Evolutionary conservation across 2,329 filamentous ascomycete species (phyloP), one percentile per base, ranked within the genome.

Genomic region (Venturia carpophila): DNA sequence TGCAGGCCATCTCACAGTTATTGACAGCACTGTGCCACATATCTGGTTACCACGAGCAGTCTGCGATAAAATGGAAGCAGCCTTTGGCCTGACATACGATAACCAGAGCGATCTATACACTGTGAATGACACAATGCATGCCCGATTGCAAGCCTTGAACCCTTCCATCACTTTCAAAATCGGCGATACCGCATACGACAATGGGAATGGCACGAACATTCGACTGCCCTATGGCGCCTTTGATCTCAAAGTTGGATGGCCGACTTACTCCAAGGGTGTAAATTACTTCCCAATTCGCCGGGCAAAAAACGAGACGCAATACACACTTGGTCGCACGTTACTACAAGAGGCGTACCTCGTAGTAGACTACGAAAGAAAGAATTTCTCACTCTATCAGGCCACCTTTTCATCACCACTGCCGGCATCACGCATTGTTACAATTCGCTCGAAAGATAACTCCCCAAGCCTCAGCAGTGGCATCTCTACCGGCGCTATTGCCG

Each of bases 291-390:
- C 76, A 0, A 69, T 78, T 9, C 71, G 72, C 55, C 69, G 71
- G 19, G 76, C 76, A 5, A 70, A 70, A 6, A 76, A 76, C 49
- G 72, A 76, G 24, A 72, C 68, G 2, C 73, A 76, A 65, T 76
- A 75, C 65, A 68, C 73, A 0, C 70, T 78, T 11, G 76, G 76
- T 2, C 71, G 76, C 11, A 70, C 75, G 1, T 77, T 78, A 52
- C 68, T 78, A 17, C 75, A 78, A 66, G 76, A 76, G 64, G 75
- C 76, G n/a, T 75, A 78, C 67, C 55, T 78, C 9, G 71, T 75
- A 5, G 73, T 72, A 0, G 73, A 78, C 56, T 77, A 76, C 64
- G 75, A 67, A 43, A 67, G 66, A 19, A 17, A 27, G 27, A 67
- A 67, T 43, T 67, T 67, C 49, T 66, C 66, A 7, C 37, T 67